Conservation (phyloP, 805 yeast genomes). For the Spathaspora hagerdaliae region DNA sequence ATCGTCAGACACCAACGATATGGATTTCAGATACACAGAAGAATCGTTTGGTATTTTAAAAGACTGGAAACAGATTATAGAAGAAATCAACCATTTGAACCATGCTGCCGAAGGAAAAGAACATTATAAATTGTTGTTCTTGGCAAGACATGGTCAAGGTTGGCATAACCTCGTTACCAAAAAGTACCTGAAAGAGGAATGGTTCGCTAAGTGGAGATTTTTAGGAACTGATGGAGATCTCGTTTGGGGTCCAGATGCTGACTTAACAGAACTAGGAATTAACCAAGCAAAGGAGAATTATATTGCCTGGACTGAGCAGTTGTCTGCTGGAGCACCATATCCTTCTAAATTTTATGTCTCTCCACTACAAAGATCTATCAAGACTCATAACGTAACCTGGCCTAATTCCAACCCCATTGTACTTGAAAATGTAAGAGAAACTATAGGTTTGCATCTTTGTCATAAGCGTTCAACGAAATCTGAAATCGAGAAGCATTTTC, state of each 20-base stretch:
- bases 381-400: constrained; percentile 50
- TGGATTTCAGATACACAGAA: constrained; percentile 32
- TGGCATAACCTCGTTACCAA: constrained; percentile 52
- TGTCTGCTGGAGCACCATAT: constrained; percentile 41
- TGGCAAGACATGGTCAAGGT: constrained; percentile 68
- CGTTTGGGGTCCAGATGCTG: constrained; percentile 57
- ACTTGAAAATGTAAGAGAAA: constrained; percentile 53
- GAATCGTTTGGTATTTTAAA: constrained; percentile 41
- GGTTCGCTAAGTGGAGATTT: constrained; percentile 53
- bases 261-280: constrained; percentile 49
- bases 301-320: constrained; percentile 37
- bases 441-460: constrained; percentile 55
- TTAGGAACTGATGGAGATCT: constrained; percentile 49
- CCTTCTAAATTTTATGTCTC: constrained; percentile 53
- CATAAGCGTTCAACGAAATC: constrained; percentile 46
- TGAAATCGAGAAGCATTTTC: constrained; percentile 29
- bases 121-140: constrained; percentile 42
- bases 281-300: constrained; percentile 49
- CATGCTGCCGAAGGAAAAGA: constrained; percentile 24
- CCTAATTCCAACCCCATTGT: constrained; percentile 27
- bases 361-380: constrained; percentile 56
- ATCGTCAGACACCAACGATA: constrained; percentile 36
- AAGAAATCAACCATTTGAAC: constrained; percentile 29
- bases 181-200: constrained; percentile 47
- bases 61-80: constrained; percentile 33